Evolutionary conservation across 345 rosid species (phyloP), one percentile per base, ranked within the genome.

Genomic region (Bretschneidera sinensis): DNA sequence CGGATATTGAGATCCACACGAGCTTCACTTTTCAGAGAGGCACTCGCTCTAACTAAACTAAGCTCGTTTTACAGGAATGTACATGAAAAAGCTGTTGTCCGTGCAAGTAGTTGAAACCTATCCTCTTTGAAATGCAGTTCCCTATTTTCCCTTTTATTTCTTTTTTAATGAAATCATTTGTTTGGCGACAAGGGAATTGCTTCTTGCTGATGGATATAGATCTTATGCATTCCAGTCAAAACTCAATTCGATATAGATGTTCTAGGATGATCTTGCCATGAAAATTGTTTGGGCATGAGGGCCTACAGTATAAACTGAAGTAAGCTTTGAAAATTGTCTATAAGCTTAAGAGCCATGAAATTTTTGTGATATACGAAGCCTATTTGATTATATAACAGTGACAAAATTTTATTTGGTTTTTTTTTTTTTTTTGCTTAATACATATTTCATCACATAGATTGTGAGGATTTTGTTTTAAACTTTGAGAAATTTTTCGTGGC

Each of bases 21-120:
- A 17, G 90, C 98, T 21, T 84, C 99, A 2, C 69, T 89, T 31
- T 84, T 47, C 24, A 95, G 99, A 47, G 84, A 85, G 68, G 95
- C 96, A 51, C 69, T 89, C 43, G 89, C 82, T 21, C 81, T 89
- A 48, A 92, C 83, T 61, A 89, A 82, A 66, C 56, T 92, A 57
- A 84, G 85, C 21, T 69, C 77, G 65, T 92, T 85, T 70, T 74
- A 80, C 55, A 58, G 43, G 59, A 57, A 60, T 10, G 62, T 47
- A 61, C 74, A 69, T 57, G 83, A 72, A 55, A 75, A 75, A 64
- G 71, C 66, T 58, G 72, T 74, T 33, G 84, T 88, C 57, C 77
- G 78, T 66, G 89, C 84, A 45, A 71, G 78, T 74, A 65, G 21
- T 71, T 71, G 35, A 66, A 49, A 39, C 24, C 57, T 31, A 34